These are phyloP conservation scores for Aureoboletus auriporus DNA, from an alignment of 768 basidiomycete genomes.

Conservation along the genomic window DNA sequence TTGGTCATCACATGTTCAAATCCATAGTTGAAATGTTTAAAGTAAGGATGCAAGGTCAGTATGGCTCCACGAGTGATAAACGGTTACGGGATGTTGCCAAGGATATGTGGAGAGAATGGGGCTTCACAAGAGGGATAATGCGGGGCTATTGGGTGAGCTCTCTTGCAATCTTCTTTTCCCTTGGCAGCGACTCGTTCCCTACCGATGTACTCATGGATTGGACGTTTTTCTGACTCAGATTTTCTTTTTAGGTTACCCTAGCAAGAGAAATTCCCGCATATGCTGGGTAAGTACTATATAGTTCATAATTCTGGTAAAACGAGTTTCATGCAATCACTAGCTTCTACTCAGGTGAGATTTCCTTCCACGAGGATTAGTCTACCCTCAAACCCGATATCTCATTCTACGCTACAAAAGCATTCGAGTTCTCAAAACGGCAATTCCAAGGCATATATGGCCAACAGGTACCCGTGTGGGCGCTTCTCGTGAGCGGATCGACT, in stretches of 20 bases:
- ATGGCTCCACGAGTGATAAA: constrained; percentile 78
- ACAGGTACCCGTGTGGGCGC: constrained; percentile 78
- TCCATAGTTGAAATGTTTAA: constrained; percentile 93
- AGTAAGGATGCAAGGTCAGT: constrained; percentile 96
- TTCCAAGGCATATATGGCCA: constrained; percentile 62
- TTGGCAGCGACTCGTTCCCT: not conserved
- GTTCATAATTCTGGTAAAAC: not conserved
- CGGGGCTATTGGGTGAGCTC: constrained; percentile 85
- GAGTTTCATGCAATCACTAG: constrained; percentile 30
- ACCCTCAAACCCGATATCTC: too few species aligned
- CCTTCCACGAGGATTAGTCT: not conserved
- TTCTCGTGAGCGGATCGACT: constrained; percentile 77
- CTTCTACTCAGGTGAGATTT: constrained; percentile 57
- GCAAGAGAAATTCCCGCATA: constrained; percentile 95
- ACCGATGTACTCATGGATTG: not conserved
- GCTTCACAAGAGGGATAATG: constrained; percentile 88
- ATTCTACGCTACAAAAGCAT: constrained; percentile 42
- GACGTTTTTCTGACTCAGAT: not conserved
- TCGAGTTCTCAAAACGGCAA: constrained; percentile 83
- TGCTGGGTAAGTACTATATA: constrained; percentile 50
- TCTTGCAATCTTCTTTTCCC: constrained; percentile 9
- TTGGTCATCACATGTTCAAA: not conserved
- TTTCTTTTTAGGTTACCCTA: constrained; percentile 66
- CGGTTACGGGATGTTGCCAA: constrained; percentile 62
- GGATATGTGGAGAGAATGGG: constrained; percentile 88